These are phyloP conservation scores for Cunninghamia lanceolata DNA, from an alignment of 75 land plant genomes.

Conservation along the genomic window DNA sequence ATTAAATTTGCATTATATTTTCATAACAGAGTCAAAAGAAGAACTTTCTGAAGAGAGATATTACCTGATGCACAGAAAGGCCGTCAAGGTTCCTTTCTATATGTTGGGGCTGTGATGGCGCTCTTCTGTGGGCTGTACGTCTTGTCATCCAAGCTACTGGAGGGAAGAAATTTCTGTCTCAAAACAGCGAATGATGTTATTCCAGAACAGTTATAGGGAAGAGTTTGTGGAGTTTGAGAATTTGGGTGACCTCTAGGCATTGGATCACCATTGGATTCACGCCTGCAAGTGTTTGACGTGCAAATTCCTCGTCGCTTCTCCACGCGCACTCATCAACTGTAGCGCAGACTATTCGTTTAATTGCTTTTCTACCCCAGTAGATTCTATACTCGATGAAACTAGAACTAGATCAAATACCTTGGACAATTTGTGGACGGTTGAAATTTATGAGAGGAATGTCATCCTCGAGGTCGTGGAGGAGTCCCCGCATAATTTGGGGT, in stretches of 20 bases:
- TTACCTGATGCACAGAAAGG: conserved; percentile 56
- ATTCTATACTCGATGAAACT: neutral
- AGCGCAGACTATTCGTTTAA: neutral
- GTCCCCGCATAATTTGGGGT: neutral
- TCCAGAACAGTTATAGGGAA: neutral
- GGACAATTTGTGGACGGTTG: neutral
- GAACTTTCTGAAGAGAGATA: neutral
- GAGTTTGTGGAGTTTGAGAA: neutral
- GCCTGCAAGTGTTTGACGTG: conserved; percentile 36
- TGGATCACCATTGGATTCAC: conserved; percentile 32
- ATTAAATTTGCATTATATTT: neutral
- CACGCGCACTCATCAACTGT: conserved; percentile 30
- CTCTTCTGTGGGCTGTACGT: conserved; percentile 62
- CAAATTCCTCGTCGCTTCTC: conserved; percentile 36
- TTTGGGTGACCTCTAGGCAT: neutral
- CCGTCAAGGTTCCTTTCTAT: conserved; percentile 58
- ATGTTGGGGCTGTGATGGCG: conserved; percentile 61
- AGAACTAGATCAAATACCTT: neutral
- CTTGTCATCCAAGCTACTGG: conserved; percentile 7
- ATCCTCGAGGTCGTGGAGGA: neutral
- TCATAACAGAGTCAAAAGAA: neutral
- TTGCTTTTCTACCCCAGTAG: neutral
- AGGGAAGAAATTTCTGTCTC: conserved; percentile 58
- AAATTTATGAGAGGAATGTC: neutral
- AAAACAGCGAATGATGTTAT: too few relatives aligned